Conservation (phyloP, 306 rosid species). For the Canavalia ensiformis region DNA sequence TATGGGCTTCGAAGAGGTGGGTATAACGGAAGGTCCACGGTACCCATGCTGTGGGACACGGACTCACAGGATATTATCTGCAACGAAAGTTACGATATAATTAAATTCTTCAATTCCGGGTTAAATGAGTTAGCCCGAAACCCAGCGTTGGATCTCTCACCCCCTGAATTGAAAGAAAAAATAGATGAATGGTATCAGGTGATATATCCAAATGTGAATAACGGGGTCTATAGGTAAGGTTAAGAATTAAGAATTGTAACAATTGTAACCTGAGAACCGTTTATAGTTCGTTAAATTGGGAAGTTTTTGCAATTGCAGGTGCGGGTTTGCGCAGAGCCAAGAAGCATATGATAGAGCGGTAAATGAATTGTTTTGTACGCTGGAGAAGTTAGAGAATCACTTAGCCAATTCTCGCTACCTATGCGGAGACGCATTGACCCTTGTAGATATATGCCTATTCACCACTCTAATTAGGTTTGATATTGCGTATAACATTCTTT, state of each 20-base stretch:
- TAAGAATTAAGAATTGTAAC: neutral
- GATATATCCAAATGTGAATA: conserved; percentile 85
- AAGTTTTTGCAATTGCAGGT: conserved; percentile 50
- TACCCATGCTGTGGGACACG: conserved; percentile 84
- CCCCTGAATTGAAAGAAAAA: conserved; percentile 63
- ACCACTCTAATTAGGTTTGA: conserved; percentile 86
- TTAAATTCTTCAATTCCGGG: conserved; percentile 73
- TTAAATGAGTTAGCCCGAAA: conserved; percentile 68
- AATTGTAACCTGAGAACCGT: neutral
- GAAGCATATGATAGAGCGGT: conserved; percentile 81
- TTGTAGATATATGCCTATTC: conserved; percentile 78
- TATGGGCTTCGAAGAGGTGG: conserved; percentile 73
- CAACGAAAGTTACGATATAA: conserved; percentile 87
- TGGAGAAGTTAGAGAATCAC: conserved; percentile 74
- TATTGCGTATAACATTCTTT: conserved; percentile 72
- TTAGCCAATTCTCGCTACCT: conserved; percentile 62
- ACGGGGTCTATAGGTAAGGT: conserved; percentile 83
- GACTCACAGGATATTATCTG: conserved; percentile 68
- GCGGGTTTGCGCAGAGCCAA: conserved; percentile 98
- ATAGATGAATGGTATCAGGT: conserved; percentile 81
- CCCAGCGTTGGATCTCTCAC: conserved; percentile 77
- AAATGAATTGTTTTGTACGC: conserved; percentile 65
- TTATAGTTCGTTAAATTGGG: neutral
- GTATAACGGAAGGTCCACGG: conserved; percentile 77
- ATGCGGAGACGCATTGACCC: conserved; percentile 72